These are phyloP conservation scores for Lentinula boryana DNA, from an alignment of 768 basidiomycete genomes.

Conservation along the genomic window DNA sequence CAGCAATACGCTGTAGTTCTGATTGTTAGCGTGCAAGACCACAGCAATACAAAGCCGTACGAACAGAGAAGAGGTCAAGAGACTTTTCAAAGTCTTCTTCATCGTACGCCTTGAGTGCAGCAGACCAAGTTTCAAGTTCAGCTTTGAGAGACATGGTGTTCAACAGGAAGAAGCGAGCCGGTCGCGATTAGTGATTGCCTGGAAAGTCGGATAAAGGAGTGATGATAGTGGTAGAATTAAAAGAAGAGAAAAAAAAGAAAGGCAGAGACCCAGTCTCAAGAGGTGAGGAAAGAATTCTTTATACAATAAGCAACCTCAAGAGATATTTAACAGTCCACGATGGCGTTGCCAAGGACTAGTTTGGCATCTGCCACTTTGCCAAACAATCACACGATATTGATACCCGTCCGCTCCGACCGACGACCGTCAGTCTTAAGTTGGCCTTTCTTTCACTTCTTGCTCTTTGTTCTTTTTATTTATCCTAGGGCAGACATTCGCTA, in stretches of 20 bases:
- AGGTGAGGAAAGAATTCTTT: constrained; percentile 12
- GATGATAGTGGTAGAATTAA: constrained; percentile 11
- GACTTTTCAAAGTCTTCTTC: constrained; percentile 73
- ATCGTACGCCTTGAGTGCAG: constrained; percentile 87
- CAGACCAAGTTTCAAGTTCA: constrained; percentile 81
- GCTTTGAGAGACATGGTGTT: constrained; percentile 57
- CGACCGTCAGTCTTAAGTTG: not conserved
- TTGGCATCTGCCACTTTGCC: not conserved
- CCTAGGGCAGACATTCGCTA: not conserved
- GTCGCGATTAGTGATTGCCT: constrained; percentile 13
- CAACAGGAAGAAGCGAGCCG: constrained; percentile 17
- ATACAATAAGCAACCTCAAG: not conserved
- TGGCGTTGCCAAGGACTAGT: not conserved
- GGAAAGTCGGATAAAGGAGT: constrained; percentile 7
- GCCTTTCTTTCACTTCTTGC: not conserved
- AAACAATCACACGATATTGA: not conserved
- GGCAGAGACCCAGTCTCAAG: constrained; percentile 40
- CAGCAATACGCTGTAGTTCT: constrained; percentile 57
- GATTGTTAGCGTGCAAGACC: constrained; percentile 1
- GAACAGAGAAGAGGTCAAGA: constrained; percentile 68
- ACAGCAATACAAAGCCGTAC: constrained; percentile 18
- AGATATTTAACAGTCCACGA: not conserved
- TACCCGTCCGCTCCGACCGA: not conserved
- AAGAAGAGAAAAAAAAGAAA: constrained; percentile 18
- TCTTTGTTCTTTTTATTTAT: not conserved